These are phyloP conservation scores for Spongospora subterranea DNA, from an alignment of 208 protist species.

Conservation along the genomic window DNA sequence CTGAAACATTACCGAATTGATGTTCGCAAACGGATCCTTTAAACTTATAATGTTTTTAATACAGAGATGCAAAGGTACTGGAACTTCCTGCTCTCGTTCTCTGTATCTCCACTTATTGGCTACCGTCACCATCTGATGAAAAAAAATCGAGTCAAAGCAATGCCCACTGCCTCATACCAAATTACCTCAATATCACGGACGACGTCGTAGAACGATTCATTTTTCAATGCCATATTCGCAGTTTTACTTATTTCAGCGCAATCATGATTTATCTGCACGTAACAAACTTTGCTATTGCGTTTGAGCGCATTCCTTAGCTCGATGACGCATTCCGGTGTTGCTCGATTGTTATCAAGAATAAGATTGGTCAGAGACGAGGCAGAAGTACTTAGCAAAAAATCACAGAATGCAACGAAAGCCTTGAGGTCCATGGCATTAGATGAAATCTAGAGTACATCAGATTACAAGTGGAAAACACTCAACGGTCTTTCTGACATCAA, in stretches of 20 bases:
- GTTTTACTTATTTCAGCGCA: too few species aligned
- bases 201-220: too few species aligned
- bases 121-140: background rate
- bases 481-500: too few species aligned
- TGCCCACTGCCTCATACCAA: background rate
- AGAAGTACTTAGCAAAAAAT: background rate
- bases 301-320: background rate
- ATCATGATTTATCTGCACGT: background rate
- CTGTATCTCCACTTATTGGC: background rate
- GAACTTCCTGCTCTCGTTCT: conserved; percentile 26
- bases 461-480: too few species aligned
- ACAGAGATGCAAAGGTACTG: background rate
- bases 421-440: background rate
- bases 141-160: background rate
- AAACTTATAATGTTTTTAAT: background rate
- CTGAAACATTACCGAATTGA: background rate
- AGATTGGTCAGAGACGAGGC: background rate
- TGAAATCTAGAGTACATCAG: background rate
- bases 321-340: background rate
- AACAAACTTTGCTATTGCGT: background rate
- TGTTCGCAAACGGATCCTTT: background rate
- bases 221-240: too few species aligned
- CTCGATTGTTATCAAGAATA: background rate
- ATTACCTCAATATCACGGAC: too few species aligned
- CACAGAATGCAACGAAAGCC: background rate